phyloP scores from a whole-genome alignment of 768 basidiomycete genomes.

The Suillus subluteus region DNA sequence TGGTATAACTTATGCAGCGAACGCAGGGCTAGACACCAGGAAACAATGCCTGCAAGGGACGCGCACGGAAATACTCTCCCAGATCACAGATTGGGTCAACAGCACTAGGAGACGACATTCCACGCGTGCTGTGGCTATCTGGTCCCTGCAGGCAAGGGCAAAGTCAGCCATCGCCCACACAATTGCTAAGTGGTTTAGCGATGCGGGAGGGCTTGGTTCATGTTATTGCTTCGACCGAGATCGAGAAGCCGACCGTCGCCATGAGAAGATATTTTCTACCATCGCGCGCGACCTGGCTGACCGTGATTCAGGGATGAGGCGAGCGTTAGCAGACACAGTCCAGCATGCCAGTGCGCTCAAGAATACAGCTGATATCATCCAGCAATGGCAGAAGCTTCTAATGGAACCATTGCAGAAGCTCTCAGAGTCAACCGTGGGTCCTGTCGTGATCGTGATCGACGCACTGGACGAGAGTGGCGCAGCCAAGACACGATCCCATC shows the following conservation, averaged over 20 bases:
- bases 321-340: not conserved
- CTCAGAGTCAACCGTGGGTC: slow-evolving; percentile 16
- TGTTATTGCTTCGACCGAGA: slow-evolving; percentile 12
- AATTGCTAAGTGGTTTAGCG: slow-evolving; percentile 18
- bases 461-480: slow-evolving; percentile 22
- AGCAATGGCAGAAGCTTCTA: slow-evolving; percentile 23
- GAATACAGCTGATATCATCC: not conserved
- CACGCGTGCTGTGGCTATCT: not conserved
- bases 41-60: slow-evolving; percentile 24
- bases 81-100: slow-evolving; percentile 29
- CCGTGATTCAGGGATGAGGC: not conserved
- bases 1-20: not conserved
- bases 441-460: slow-evolving; percentile 30
- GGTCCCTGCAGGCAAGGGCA: not conserved
- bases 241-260: slow-evolving; percentile 8
- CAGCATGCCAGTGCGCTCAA: not conserved
- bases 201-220: not conserved
- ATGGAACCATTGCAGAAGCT: slow-evolving; percentile 11
- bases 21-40: not conserved
- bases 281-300: slow-evolving; percentile 8
- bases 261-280: slow-evolving; percentile 19
- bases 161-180: slow-evolving; percentile 10
- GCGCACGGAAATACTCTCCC: slow-evolving; percentile 24
- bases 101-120: slow-evolving; percentile 7
- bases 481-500: not conserved